Evolutionary conservation across 805 yeast genomes (phyloP).

Genomic region (Cyberlindnera japonica): DNA sequence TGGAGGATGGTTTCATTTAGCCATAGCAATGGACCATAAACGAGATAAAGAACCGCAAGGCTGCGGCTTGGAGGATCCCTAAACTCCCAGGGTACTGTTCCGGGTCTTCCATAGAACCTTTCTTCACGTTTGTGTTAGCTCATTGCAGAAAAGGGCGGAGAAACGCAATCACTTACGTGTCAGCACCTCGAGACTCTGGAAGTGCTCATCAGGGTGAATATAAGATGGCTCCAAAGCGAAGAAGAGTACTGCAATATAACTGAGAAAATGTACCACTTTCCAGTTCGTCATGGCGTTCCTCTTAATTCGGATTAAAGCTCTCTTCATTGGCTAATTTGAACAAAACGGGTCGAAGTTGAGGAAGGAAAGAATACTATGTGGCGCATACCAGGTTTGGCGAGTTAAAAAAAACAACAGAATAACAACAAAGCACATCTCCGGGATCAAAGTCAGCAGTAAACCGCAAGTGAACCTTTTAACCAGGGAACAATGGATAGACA

Average conservation of each 20-base stretch:
- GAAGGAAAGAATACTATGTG: too few species aligned
- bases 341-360: too few species aligned
- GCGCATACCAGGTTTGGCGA: too few species aligned
- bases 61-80: conserved; percentile 60
- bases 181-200: conserved; percentile 81
- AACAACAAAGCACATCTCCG: not conserved
- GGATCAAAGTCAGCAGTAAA: conserved; percentile 20
- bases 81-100: conserved; percentile 83
- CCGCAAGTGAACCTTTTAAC: not conserved
- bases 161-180: conserved; percentile 30
- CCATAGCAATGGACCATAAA: conserved; percentile 64
- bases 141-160: not conserved
- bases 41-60: conserved; percentile 57
- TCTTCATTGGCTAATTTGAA: too few species aligned
- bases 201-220: conserved; percentile 97
- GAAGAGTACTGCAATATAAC: conserved; percentile 35
- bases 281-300: conserved; percentile 19
- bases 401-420: conserved; percentile 1
- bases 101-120: conserved; percentile 39
- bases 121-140: conserved; percentile 14
- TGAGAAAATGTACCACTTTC: conserved; percentile 21
- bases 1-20: conserved; percentile 31
- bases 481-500: conserved; percentile 37
- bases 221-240: conserved; percentile 73
- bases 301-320: too few species aligned